These are phyloP conservation scores for Leccinum imitatum DNA, from an alignment of 768 basidiomycete species.

Conservation along the genomic window DNA sequence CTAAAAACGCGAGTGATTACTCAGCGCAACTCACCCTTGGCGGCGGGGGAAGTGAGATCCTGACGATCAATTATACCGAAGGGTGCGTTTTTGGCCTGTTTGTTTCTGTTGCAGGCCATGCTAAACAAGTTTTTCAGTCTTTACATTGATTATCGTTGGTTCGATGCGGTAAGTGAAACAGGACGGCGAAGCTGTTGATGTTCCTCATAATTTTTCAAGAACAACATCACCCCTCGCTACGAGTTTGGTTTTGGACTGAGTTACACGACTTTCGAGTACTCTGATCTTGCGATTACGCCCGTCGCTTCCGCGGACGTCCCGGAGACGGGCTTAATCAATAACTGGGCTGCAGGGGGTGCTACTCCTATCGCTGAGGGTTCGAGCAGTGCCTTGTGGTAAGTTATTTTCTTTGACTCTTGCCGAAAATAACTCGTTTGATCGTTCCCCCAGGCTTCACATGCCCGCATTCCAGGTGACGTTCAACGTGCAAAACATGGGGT, in stretches of 20 bases:
- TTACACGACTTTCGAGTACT: constrained; percentile 81
- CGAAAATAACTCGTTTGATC: background rate
- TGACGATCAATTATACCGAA: constrained; percentile 65
- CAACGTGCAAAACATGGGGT: constrained; percentile 63
- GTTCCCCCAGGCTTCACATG: constrained; percentile 53
- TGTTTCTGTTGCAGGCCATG: background rate
- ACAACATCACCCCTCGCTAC: constrained; percentile 74
- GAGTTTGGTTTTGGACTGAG: constrained; percentile 91
- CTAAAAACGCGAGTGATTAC: constrained; percentile 54
- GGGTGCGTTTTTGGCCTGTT: constrained; percentile 16
- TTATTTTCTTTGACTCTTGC: constrained; percentile 19
- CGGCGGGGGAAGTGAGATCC: constrained; percentile 28
- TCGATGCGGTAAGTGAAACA: constrained; percentile 56
- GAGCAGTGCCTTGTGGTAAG: constrained; percentile 61
- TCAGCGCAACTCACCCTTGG: constrained; percentile 38
- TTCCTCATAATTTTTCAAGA: constrained; percentile 32
- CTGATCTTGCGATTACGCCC: constrained; percentile 48
- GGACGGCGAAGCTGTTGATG: background rate
- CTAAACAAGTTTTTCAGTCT: constrained; percentile 35
- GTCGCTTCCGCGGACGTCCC: constrained; percentile 37
- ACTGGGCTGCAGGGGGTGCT: constrained; percentile 61
- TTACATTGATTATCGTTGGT: constrained; percentile 71
- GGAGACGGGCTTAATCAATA: constrained; percentile 35
- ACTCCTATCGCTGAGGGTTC: constrained; percentile 57
- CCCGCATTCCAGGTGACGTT: constrained; percentile 66